Base-by-base conservation (phyloP, 345 rosid genomes). In the Erysimum cheiranthoides region DNA sequence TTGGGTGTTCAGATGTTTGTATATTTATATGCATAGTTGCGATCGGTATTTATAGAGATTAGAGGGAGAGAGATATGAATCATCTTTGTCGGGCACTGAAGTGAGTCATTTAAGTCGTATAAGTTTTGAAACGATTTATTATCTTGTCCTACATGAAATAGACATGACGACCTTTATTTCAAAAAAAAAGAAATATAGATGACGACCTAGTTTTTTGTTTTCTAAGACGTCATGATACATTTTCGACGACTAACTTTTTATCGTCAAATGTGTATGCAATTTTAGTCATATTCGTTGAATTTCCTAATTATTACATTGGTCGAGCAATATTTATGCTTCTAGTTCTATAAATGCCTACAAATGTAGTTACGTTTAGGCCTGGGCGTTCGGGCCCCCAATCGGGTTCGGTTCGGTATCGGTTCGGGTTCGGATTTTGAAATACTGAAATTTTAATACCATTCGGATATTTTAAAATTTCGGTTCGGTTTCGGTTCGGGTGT, bases 81-180 rank as follows among this genome's bases (percentile, higher is more conserved):
- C 49, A 45, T 39, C 57, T 34, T 61, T 25, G 74, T 52, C 64
- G 70, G 58, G 54, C 13, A 75, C 5, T 68, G 47, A 51, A 61
- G 49, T 60, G 62, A 42, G 27, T 21, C 68, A 17, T 25, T 66
- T 3, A 51, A 40, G 28, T 18, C 17, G 28, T 60, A 43, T 47
- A 49, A 2, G 39, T 68, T 43, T 35, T 50, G 34, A 49, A 67
- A 66, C 14, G 1, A 17, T 11, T 74, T 14, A 34, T 50, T 14
- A 39, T 61, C 8, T 68, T 50, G 74, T 51, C 79, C 62, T 40
- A 60, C 63, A 12, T 68, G 69, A 60, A 68, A 68, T 9, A 39
- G 8, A 59, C 4, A 25, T 76, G 79, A 76, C 57, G 70, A 68
- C 64, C 25, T n/a, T n/a, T n/a, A n/a, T n/a, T n/a, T n/a, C n/a